A percentile compares a stretch with the other conserved stretches of the same genome.
Conservation (phyloP, 2,329 filamentous ascomycete genomes). For the Aspergillus awamori region DNA sequence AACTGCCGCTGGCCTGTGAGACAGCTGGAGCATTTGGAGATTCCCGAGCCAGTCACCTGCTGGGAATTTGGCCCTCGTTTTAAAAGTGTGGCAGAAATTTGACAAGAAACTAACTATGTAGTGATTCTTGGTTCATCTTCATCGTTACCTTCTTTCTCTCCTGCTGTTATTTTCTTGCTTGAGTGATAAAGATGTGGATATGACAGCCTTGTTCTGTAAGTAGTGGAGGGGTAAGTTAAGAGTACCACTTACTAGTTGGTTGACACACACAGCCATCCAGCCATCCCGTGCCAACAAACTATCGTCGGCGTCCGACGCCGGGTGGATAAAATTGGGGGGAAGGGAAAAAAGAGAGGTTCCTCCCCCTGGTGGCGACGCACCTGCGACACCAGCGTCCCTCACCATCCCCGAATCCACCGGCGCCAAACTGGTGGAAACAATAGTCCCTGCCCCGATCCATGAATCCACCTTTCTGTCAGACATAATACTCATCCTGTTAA, state of each 20-base stretch:
- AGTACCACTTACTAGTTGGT: not conserved
- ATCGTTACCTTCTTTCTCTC: not conserved
- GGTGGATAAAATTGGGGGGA: not conserved
- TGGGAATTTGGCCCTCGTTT: not conserved
- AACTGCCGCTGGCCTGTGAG: constrained; percentile 10
- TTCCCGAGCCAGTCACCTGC: not conserved
- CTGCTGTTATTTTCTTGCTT: not conserved
- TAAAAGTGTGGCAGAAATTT: too few relatives aligned
- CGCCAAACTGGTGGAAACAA: constrained; percentile 25
- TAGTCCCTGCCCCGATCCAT: constrained; percentile 20
- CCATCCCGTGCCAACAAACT: constrained; percentile 1
- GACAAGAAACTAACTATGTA: too few relatives aligned
- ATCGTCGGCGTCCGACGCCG: not conserved
- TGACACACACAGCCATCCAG: not conserved
- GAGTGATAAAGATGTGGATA: too few relatives aligned
- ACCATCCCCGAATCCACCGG: constrained; percentile 18
- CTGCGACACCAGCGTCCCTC: constrained; percentile 22
- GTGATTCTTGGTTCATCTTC: not conserved
- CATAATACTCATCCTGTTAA: constrained; percentile 4
- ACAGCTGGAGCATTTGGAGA: not conserved
- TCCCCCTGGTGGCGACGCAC: constrained; percentile 13
- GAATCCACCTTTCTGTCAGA: constrained; percentile 20
- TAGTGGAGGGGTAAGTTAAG: not conserved
- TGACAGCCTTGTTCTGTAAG: not conserved
- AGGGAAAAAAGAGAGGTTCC: not conserved